These are phyloP conservation scores for Candida stauntonica DNA, from an alignment of 805 yeast species.

Conservation along the genomic window DNA sequence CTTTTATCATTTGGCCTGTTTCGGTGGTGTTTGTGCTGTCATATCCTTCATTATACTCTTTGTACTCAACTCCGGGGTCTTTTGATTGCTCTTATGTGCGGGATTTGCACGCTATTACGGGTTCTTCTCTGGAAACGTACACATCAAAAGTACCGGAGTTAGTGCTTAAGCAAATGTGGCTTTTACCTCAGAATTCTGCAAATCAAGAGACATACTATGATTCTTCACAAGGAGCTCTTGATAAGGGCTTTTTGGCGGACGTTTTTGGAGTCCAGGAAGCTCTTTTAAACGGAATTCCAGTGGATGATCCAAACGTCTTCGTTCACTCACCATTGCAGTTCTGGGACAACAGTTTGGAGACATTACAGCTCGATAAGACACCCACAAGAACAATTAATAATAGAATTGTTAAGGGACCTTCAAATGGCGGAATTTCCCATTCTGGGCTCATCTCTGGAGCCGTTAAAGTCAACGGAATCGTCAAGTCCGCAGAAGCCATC, in stretches of 20 bases:
- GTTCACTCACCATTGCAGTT: slow-evolving; percentile 39
- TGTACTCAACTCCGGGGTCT: slow-evolving; percentile 27
- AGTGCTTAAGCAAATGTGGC: slow-evolving; percentile 21
- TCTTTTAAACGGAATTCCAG: slow-evolving; percentile 25
- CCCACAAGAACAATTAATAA: slow-evolving; percentile 38
- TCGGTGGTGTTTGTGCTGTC: slow-evolving; percentile 42
- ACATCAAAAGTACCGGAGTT: slow-evolving; percentile 22
- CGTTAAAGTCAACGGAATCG: slow-evolving; percentile 39
- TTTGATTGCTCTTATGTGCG: slow-evolving; percentile 17
- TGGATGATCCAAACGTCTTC: slow-evolving; percentile 4
- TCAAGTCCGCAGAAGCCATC: slow-evolving; percentile 37
- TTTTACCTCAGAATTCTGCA: slow-evolving; percentile 14
- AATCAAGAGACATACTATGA: slow-evolving; percentile 5
- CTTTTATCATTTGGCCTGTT: slow-evolving; percentile 46
- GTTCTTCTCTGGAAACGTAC: too few relatives aligned
- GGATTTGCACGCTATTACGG: slow-evolving; percentile 10
- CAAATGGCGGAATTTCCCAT: slow-evolving; percentile 7
- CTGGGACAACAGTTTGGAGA: slow-evolving; percentile 36
- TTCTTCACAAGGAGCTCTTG: slow-evolving; percentile 28
- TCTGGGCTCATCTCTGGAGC: slow-evolving; percentile 35
- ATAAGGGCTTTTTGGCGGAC: slow-evolving; percentile 34
- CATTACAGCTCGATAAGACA: slow-evolving; percentile 30
- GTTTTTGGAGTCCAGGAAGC: slow-evolving; percentile 32
- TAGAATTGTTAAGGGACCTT: slow-evolving; percentile 6
- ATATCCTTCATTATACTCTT: slow-evolving; percentile 43